Evolutionary conservation across 148 eudicot genomes (phyloP), one percentile per base, ranked within the genome.

Genomic region (Heliosperma pusillum): DNA sequence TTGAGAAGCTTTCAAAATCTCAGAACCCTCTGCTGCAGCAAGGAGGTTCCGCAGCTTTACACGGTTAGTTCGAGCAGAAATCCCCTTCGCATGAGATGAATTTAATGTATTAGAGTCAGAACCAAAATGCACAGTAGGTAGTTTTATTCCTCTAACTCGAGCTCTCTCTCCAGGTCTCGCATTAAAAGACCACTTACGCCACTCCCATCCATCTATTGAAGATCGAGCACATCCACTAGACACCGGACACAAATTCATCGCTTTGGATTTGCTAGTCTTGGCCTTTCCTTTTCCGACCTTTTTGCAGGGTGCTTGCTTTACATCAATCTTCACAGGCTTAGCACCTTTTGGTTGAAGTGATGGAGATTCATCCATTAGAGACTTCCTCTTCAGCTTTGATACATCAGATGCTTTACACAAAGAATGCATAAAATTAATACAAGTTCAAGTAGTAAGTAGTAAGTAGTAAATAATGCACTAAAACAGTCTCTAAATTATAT

Each of bases 1-100:
- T 76, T 95, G 99, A 74, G 97, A 86, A 70, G 97, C 85, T 88
- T 95, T 95, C 66, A 95, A 77, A 79, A 95, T 89, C 79, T 95
- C 99, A 82, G 97, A 87, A 78, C 99, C 99, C 62, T 95, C 99
- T 20, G 93, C 97, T 80, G 97, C 99, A 83, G 92, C 97, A 82
- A 92, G 91, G 66, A 95, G 94, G 75, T 82, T 95, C 16, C 99
- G 96, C 83, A 95, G 74, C 84, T 95, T 95, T 30, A 87, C 99
- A 83, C 97, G 83, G 79, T 92, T 92, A 36, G 99, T 95, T 83
- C 99, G 86, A 29, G 98, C 99, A 73, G 97, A 90, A 44, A 87
- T 88, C 58, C 93, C 89, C 86, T 92, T 95, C 5, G 76, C 81
- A 59, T 79, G 85, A 55, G 89, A 79, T 24, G 78, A 56, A 66